phyloP scores from a whole-genome alignment of 805 yeast genomes.

The Starmerella sirachaensis region DNA sequence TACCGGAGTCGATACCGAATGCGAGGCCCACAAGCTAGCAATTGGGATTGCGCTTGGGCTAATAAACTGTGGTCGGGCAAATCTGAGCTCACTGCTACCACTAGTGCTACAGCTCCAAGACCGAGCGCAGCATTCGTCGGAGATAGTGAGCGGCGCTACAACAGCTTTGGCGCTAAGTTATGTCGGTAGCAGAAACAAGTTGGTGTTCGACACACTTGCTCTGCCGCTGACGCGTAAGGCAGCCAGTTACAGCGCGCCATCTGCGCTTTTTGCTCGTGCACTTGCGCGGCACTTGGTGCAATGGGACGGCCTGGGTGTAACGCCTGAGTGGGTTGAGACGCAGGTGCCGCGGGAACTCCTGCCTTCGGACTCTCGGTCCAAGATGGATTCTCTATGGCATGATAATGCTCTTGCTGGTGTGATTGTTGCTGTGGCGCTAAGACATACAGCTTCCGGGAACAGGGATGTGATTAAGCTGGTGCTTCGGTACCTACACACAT shows the following conservation, averaged over 20 bases:
- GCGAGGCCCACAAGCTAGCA: slow-evolving; percentile 10
- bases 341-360: slow-evolving; percentile 38
- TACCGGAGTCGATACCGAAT: too few species aligned
- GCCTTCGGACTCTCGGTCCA: slow-evolving; percentile 27
- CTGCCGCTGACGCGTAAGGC: slow-evolving; percentile 50
- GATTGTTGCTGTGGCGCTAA: slow-evolving; percentile 61
- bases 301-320: slow-evolving; percentile 53
- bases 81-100: slow-evolving; percentile 45
- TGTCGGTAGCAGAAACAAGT: slow-evolving; percentile 48
- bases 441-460: slow-evolving; percentile 60
- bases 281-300: slow-evolving; percentile 52
- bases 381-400: slow-evolving; percentile 39
- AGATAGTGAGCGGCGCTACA: slow-evolving; percentile 43
- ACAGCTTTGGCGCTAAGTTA: slow-evolving; percentile 65
- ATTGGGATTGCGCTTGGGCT: slow-evolving; percentile 79
- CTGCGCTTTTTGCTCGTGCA: slow-evolving; percentile 52
- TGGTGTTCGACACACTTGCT: slow-evolving; percentile 48
- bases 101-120: slow-evolving; percentile 31
- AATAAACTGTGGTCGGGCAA: slow-evolving; percentile 52
- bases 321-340: slow-evolving; percentile 43
- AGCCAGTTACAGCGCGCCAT: slow-evolving; percentile 67
- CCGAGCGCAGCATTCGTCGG: slow-evolving; percentile 5
- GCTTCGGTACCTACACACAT: slow-evolving; percentile 44
- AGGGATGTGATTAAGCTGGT: slow-evolving; percentile 37
- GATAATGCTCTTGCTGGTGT: slow-evolving; percentile 42